Percentiles rank a stretch among this genome's conserved stretches.
These are phyloP conservation scores for Cubamyces sp. DNA, from an alignment of 768 basidiomycete genomes.

Conservation along the genomic window DNA sequence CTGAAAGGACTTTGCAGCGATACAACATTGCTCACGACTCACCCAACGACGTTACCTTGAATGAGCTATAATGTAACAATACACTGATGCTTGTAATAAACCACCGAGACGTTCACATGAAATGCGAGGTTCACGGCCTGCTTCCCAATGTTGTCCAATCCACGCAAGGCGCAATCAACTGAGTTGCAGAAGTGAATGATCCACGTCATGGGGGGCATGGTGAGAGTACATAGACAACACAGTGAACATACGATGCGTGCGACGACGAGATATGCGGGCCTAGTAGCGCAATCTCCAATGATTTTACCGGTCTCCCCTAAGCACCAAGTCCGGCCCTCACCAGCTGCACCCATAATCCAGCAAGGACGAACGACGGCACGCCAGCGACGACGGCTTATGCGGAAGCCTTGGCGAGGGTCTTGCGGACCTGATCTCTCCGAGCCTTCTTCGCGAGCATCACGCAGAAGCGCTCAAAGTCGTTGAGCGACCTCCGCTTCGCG, in stretches of 20 bases:
- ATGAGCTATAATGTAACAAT: too few species aligned
- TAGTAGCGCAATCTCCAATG: slow-evolving; percentile 6
- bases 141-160: neutral
- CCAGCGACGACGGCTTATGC: slow-evolving; percentile 16
- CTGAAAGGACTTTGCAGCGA: too few species aligned
- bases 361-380: slow-evolving; percentile 15
- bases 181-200: slow-evolving; percentile 15
- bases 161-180: neutral
- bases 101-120: too few species aligned
- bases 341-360: slow-evolving; percentile 10
- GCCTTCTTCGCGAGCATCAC: slow-evolving; percentile 90
- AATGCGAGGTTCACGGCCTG: neutral
- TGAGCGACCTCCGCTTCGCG: slow-evolving; percentile 72
- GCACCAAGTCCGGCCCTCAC: slow-evolving; percentile 1
- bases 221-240: slow-evolving; percentile 23
- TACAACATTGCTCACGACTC: too few species aligned
- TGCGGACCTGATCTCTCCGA: slow-evolving; percentile 78
- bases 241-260: slow-evolving; percentile 19
- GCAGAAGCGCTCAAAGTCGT: slow-evolving; percentile 92
- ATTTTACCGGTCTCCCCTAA: slow-evolving; percentile 10
- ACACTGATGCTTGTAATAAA: too few species aligned
- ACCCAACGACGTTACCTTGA: too few species aligned
- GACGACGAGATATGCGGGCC: slow-evolving; percentile 13
- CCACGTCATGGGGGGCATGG: slow-evolving; percentile 19
- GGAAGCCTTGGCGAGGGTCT: slow-evolving; percentile 59